These are phyloP conservation scores for Podaxis carcinomalis DNA, from an alignment of 768 basidiomycete species.

Conservation along the genomic window DNA sequence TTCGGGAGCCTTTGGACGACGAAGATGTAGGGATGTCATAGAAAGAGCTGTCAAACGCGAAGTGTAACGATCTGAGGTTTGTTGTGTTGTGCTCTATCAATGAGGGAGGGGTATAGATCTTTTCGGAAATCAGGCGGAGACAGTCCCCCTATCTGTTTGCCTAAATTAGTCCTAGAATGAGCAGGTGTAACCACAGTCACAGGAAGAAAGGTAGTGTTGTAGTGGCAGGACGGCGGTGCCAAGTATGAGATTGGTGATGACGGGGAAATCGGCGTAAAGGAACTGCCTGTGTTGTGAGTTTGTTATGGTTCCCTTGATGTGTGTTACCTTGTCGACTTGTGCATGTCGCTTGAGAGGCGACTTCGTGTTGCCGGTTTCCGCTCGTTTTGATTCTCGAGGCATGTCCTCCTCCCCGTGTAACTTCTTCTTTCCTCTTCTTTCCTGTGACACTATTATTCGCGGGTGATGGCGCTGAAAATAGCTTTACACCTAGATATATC, in stretches of 20 bases:
- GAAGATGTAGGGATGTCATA: background rate
- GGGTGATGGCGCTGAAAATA: background rate
- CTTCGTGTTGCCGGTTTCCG: background rate
- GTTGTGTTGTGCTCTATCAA: background rate
- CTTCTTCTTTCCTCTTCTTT: background rate
- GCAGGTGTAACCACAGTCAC: background rate
- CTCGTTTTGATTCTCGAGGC: background rate
- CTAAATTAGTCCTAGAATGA: background rate
- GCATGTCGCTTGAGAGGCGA: background rate
- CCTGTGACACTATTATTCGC: background rate
- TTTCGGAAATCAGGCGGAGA: too few relatives aligned
- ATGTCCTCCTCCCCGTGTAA: background rate
- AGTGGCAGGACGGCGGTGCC: background rate
- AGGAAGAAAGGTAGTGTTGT: background rate
- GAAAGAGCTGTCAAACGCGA: background rate
- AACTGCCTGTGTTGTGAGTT: background rate
- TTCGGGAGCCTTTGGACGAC: background rate
- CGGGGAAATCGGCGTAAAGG: background rate
- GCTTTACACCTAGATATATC: background rate
- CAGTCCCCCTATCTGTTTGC: too few relatives aligned
- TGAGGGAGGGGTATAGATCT: too few relatives aligned
- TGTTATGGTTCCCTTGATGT: background rate
- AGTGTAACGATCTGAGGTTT: background rate
- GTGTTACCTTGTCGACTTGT: background rate
- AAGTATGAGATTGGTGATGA: slow-evolving; percentile 3